Percentiles rank a stretch among this genome's conserved stretches.
Conservation (phyloP, 208 protist genomes). For the Crithidia acanthocephali region DNA sequence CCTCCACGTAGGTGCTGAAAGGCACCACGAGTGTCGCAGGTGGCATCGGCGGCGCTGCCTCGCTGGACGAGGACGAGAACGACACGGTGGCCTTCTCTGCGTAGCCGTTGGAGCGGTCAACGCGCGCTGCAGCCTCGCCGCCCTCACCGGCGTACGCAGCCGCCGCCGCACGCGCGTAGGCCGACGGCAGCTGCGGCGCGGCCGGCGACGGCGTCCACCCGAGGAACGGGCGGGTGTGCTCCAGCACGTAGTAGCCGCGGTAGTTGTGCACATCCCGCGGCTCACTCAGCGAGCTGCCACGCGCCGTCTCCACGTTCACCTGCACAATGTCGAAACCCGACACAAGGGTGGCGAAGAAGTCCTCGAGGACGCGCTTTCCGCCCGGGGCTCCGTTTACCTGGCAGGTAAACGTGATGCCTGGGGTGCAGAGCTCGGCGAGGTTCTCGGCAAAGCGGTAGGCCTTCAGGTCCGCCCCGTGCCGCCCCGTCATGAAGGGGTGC, state of each 20-base stretch:
- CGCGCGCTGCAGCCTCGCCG: neutral
- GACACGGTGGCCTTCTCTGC: neutral
- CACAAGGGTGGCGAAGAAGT: constrained; percentile 67
- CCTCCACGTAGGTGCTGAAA: constrained; percentile 65
- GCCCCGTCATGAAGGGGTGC: constrained; percentile 49
- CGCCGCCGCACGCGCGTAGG: no score
- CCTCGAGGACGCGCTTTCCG: constrained; percentile 49
- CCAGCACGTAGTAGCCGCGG: constrained; percentile 55
- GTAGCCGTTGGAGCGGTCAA: neutral
- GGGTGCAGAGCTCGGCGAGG: constrained; percentile 41
- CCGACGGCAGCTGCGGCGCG: neutral
- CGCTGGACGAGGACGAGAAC: neutral
- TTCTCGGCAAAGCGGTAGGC: constrained; percentile 64
- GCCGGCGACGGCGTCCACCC: constrained; percentile 61
- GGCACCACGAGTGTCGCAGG: constrained; percentile 39
- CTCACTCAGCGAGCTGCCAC: constrained; percentile 18
- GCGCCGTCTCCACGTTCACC: constrained; percentile 40
- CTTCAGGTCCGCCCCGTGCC: constrained; percentile 43
- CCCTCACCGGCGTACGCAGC: neutral
- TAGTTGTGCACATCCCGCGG: constrained; percentile 43
- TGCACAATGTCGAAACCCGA: constrained; percentile 78
- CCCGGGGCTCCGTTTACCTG: constrained; percentile 74
- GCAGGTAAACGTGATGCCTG: constrained; percentile 57
- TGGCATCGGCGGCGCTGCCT: neutral
- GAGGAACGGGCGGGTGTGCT: constrained; percentile 72